Evolutionary conservation across 192 early-diverging fungal genomes (phyloP), one percentile per base, ranked within the genome.

Genomic region (Gamsiella multidivaricata): DNA sequence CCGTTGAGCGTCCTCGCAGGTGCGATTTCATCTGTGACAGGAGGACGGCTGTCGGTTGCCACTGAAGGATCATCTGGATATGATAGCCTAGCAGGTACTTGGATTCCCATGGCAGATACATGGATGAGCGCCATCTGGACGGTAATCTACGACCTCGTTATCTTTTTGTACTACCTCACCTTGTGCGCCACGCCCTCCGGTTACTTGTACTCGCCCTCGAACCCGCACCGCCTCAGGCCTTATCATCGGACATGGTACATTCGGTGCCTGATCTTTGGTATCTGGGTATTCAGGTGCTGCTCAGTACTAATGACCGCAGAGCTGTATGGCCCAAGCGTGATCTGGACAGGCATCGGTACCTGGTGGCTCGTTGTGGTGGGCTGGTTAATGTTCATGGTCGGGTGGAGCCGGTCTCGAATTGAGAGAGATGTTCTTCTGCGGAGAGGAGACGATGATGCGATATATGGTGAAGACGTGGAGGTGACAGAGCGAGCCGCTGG

Each of bases 31-130:
- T 69, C 66, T 3, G 4, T 78, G 34, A 78, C 74, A 33, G 66
- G 66, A 3, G 65, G 74, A 22, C 26, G 62, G 49, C n/a, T 75
- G 3, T 28, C 51, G 18, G 5, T 32, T 6, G 52, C 54, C 1
- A 43, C 32, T 29, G 55, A 46, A 32, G 11, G 23, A 7, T 11
- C 55, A 31, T 5, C 34, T n/a, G n/a, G n/a, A n/a, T n/a, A n/a
- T n/a, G n/a, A n/a, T n/a, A n/a, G n/a, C n/a, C n/a, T 80, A 36
- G 71, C 57, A 12, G 60, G 69, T 1, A 82, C 71, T 20, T 87
- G 85, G 85, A 63, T 84, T 9, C 85, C 85, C 0, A 69, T 83
- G 60, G 83, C 83, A 14, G 85, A 87, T 46, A 84, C 85, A 8
- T 87, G 85, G 85, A 65, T 87, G 60, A 63, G 57, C 60, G 52